Evolutionary conservation across 2,329 filamentous ascomycete genomes (phyloP), one percentile per base, ranked within the genome.

Genomic region (Sporothrix sp.): DNA sequence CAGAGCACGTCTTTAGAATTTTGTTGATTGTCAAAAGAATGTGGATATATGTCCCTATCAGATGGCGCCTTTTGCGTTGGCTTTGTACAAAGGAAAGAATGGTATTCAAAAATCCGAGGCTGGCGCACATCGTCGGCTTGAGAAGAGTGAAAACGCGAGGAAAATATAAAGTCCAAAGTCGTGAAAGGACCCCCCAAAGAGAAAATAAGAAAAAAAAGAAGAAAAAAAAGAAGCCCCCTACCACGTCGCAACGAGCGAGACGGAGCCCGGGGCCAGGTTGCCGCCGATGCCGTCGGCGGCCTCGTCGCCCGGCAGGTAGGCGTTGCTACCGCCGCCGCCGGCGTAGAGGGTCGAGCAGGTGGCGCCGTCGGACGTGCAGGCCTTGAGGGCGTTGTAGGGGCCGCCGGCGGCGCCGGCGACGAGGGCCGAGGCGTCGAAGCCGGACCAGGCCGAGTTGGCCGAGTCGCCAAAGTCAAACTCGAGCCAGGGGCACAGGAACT

Each of bases 401-500:
- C 74, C 56, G 51, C 56, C 53, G 48, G 58, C 54, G 25, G 58
- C 54, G 57, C 68, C 64, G 27, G 72, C 63, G 37, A 74, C 71
- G 9, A 78, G 67, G 52, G 67, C 68, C 4, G 72, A 76, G 55
- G 69, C 72, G 51, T 78, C 74, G 52, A 69, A 71, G 36, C 74
- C 74, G 3, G 70, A 74, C 69, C 70, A 74, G 50, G 60, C 64
- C n/a, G 57, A 50, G 68, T 78, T 78, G 63, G 62, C 62, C 0
- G 54, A 32, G 65, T 68, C 71, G 53, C 56, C 70, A 42, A 70
- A 68, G 64, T 77, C 74, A 48, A 69, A 71, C 66, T 78, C 74
- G 61, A 68, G 57, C 74, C 74, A 78, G 51, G 68, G 68, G 55
- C 64, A 63, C 46, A 67, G 66, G 52, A 64, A 71, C 59, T 72